Conservation (phyloP, 2,329 filamentous ascomycete genomes). For the Gaeumannomyces sp. region DNA sequence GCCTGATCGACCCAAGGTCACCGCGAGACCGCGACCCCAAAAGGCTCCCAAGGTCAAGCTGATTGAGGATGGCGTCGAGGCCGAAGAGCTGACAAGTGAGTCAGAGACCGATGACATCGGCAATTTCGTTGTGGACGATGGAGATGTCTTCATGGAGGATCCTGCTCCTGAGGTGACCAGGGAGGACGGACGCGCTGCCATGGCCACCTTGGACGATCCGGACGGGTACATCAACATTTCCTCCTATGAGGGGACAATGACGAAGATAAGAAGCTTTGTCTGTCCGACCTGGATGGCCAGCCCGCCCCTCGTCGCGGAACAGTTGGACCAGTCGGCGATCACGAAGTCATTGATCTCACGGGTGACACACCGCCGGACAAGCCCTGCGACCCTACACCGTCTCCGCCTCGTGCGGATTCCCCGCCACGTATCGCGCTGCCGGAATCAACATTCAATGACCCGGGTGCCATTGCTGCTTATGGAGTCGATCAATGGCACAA, state of each 20-base stretch:
- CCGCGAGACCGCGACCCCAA: not conserved
- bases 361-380: conserved; percentile 1
- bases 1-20: not conserved
- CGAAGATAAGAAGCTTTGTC: not conserved
- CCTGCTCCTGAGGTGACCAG: not conserved
- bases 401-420: not conserved
- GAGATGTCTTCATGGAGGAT: conserved; percentile 12
- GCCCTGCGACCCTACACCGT: not conserved
- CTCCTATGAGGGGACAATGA: no score
- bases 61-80: conserved; percentile 39
- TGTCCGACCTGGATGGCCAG: not conserved
- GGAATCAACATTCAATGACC: not conserved
- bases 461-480: not conserved
- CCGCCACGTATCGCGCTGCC: not conserved
- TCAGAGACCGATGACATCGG: conserved; percentile 34
- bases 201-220: no score
- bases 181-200: not conserved
- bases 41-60: conserved; percentile 21
- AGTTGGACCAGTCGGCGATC: no score
- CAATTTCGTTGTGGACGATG: conserved; percentile 43
- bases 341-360: conserved; percentile 1
- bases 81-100: conserved; percentile 41
- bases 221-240: no score
- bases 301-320: not conserved
- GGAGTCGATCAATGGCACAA: not conserved